These are phyloP conservation scores for Endoconidiophora laricicola DNA, from an alignment of 2,329 filamentous ascomycete species.

Conservation along the genomic window DNA sequence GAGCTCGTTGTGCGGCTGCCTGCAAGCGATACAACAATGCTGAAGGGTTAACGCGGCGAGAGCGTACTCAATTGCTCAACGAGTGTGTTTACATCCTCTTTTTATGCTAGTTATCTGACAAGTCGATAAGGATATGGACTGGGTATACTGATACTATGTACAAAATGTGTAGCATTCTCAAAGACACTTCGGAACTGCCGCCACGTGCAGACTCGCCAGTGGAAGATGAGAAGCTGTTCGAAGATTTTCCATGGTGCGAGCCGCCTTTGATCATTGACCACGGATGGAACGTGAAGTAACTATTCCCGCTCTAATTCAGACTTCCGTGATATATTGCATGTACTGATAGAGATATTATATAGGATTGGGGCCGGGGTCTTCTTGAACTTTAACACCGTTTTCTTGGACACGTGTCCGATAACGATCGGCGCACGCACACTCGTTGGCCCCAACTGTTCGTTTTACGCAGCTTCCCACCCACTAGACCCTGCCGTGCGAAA, in stretches of 20 bases:
- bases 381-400: slow-evolving; percentile 57
- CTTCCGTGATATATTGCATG: neutral
- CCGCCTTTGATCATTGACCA: slow-evolving; percentile 59
- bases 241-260: slow-evolving; percentile 51
- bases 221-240: slow-evolving; percentile 49
- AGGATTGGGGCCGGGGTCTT: slow-evolving; percentile 54
- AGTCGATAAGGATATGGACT: neutral
- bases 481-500: slow-evolving; percentile 58
- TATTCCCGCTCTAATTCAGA: neutral
- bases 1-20: slow-evolving; percentile 45
- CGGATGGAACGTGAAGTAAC: slow-evolving; percentile 51
- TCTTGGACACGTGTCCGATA: slow-evolving; percentile 62
- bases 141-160: neutral
- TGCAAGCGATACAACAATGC: slow-evolving; percentile 47
- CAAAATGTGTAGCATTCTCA: slow-evolving; percentile 31
- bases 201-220: slow-evolving; percentile 29
- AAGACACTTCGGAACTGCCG: slow-evolving; percentile 43
- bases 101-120: neutral
- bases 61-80: slow-evolving; percentile 50
- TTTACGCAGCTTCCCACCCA: slow-evolving; percentile 64
- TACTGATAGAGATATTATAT: neutral
- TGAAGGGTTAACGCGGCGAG: slow-evolving; percentile 40
- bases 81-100: slow-evolving; percentile 37
- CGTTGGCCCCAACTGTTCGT: slow-evolving; percentile 59
- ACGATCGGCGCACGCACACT: slow-evolving; percentile 62